Evolutionary conservation across 1,284 basidiomycete genomes (phyloP).

Genomic region (Moesziomyces antarcticus): DNA sequence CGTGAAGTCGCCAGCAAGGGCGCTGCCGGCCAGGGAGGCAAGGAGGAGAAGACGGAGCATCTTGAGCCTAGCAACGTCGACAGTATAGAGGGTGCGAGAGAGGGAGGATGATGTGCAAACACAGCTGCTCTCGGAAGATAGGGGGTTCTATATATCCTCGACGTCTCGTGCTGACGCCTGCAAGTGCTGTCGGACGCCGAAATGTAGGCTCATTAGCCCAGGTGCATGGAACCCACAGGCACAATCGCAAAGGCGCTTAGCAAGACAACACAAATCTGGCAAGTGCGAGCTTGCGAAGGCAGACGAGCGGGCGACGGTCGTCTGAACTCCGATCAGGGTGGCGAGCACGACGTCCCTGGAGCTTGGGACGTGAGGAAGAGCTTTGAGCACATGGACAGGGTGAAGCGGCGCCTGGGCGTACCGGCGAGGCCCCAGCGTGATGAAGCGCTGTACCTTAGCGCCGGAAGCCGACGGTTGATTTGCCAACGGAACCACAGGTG

Average conservation of each 20-base stretch:
- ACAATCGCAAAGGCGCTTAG: too few relatives aligned
- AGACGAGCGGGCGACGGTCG: conserved; percentile 7
- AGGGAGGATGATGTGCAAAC: neutral
- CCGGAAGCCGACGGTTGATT: too few relatives aligned
- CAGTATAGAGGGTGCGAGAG: neutral
- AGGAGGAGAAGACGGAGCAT: conserved; percentile 34
- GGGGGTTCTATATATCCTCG: too few relatives aligned
- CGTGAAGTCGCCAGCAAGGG: conserved; percentile 37
- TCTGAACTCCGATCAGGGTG: conserved; percentile 5
- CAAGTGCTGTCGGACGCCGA: too few relatives aligned
- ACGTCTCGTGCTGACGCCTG: too few relatives aligned
- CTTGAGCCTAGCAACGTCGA: neutral
- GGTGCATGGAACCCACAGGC: too few relatives aligned
- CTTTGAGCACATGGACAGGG: neutral
- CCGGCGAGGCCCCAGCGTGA: too few relatives aligned
- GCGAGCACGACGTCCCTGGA: neutral
- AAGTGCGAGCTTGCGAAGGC: neutral
- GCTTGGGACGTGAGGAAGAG: neutral
- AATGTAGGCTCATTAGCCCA: too few relatives aligned
- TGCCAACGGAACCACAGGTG: too few relatives aligned
- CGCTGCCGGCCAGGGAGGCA: conserved; percentile 29
- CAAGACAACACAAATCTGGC: neutral
- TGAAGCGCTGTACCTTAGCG: too few relatives aligned
- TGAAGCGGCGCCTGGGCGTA: neutral
- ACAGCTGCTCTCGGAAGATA: too few relatives aligned